phyloP scores from a whole-genome alignment of 2,329 filamentous ascomycete genomes.

The Colletotrichum graminicola region DNA sequence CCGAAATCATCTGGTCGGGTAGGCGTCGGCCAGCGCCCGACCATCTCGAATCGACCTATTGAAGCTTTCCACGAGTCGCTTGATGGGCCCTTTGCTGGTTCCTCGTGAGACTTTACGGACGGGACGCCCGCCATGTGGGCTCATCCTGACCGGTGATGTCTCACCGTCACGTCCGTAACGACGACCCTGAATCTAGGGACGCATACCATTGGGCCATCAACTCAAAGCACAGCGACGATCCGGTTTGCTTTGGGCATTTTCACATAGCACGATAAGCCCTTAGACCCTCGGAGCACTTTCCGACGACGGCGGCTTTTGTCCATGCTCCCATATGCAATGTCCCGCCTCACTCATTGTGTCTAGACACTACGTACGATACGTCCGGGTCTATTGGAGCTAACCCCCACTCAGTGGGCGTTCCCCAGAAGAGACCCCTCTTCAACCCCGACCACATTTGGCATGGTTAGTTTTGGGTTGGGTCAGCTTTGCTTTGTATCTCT shows the following conservation, averaged over 20 bases:
- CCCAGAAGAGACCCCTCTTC: conserved; percentile 24
- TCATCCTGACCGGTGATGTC: neutral
- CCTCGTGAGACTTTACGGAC: neutral
- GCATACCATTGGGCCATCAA: neutral
- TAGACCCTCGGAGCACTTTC: neutral
- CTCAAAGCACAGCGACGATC: neutral
- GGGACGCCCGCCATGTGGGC: neutral
- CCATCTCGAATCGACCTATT: neutral
- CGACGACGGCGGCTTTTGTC: neutral
- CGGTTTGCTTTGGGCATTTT: neutral
- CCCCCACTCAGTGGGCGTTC: conserved; percentile 27
- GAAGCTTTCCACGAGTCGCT: neutral
- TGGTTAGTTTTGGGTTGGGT: conserved; percentile 13
- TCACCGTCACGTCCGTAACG: neutral
- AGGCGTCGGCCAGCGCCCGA: neutral
- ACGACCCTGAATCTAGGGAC: neutral
- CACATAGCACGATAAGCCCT: neutral
- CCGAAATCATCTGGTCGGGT: neutral
- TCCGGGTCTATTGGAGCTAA: conserved; percentile 21
- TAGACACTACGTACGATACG: neutral
- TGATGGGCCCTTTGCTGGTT: neutral
- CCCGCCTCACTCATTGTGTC: neutral
- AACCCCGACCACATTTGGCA: conserved; percentile 7
- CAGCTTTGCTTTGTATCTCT: conserved; percentile 13
- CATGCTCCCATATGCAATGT: neutral